Evolutionary conservation across 2,329 filamentous ascomycete genomes (phyloP).

Genomic region (Penicillium sp.): DNA sequence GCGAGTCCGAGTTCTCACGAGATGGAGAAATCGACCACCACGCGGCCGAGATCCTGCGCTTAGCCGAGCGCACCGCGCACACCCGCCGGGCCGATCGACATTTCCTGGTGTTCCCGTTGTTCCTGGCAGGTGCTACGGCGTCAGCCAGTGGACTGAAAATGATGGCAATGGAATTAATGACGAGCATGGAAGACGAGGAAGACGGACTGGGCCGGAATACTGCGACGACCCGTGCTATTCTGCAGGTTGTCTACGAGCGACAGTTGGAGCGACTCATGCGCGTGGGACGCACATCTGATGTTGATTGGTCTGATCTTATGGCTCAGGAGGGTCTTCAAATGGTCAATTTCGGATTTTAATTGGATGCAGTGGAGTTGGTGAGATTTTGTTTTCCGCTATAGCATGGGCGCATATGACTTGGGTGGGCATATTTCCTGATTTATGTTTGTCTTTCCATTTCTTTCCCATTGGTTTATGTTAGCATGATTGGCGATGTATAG

Average conservation of each 20-base stretch:
- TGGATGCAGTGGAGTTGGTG: not conserved
- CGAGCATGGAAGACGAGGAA: slow-evolving; percentile 46
- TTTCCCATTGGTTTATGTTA: slow-evolving; percentile 7
- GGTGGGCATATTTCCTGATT: not conserved
- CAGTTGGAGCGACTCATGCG: slow-evolving; percentile 43
- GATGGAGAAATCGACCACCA: slow-evolving; percentile 46
- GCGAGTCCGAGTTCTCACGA: slow-evolving; percentile 38
- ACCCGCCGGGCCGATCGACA: slow-evolving; percentile 42
- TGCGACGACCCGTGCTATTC: slow-evolving; percentile 43
- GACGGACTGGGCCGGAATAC: slow-evolving; percentile 48
- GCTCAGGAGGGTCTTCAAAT: slow-evolving; percentile 45
- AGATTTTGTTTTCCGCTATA: slow-evolving; percentile 3
- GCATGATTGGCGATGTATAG: slow-evolving; percentile 18
- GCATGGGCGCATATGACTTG: slow-evolving; percentile 7
- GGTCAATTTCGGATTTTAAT: slow-evolving; percentile 51
- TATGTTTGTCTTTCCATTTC: not conserved
- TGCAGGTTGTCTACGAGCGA: slow-evolving; percentile 49
- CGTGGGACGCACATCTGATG: slow-evolving; percentile 42
- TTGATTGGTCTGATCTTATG: slow-evolving; percentile 52
- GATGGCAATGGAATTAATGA: slow-evolving; percentile 49
- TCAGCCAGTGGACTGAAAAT: slow-evolving; percentile 43
- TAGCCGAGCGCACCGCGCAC: slow-evolving; percentile 42
- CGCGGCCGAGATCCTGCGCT: slow-evolving; percentile 44
- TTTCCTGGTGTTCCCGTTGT: slow-evolving; percentile 52
- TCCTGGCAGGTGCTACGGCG: slow-evolving; percentile 50